A percentile compares a stretch with the other conserved stretches of the same genome.
phyloP scores from a whole-genome alignment of 2,329 filamentous ascomycete genomes.

The Hyphodiscus sp. region DNA sequence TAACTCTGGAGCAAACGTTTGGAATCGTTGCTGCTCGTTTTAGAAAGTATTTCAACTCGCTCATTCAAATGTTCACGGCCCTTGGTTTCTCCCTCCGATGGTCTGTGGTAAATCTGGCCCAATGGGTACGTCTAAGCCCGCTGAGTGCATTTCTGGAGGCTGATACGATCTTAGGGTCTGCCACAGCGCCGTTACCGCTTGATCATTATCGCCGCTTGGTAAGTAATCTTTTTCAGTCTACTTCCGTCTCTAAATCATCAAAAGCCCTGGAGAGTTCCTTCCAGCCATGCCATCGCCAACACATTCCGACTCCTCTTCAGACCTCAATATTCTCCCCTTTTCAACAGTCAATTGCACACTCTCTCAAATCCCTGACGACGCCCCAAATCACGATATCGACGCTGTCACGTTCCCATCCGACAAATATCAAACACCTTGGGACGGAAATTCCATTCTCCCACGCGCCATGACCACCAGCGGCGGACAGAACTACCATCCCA shows the following conservation, averaged over 20 bases:
- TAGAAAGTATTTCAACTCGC: conserved; percentile 46
- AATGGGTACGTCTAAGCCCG: conserved; percentile 32
- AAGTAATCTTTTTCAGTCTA: background rate
- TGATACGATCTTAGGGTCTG: conserved; percentile 16
- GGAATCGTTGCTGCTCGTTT: conserved; percentile 54
- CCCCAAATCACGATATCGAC: conserved; percentile 36
- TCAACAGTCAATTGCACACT: conserved; percentile 37
- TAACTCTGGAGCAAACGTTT: conserved; percentile 75
- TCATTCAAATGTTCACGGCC: conserved; percentile 59
- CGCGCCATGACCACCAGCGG: conserved; percentile 61
- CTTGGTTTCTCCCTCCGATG: conserved; percentile 65
- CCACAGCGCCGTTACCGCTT: conserved; percentile 34
- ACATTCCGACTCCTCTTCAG: conserved; percentile 38
- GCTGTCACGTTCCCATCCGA: conserved; percentile 10
- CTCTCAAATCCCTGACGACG: conserved; percentile 18
- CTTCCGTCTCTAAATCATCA: background rate
- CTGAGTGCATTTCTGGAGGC: background rate
- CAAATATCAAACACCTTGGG: conserved; percentile 32
- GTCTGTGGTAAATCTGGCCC: conserved; percentile 48
- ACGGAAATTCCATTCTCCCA: conserved; percentile 41
- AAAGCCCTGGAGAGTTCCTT: conserved; percentile 61
- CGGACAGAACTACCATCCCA: conserved; percentile 57
- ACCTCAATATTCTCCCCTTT: conserved; percentile 31
- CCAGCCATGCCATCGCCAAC: conserved; percentile 60
- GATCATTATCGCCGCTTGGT: conserved; percentile 48